Base-by-base conservation (phyloP, 345 rosid species). In the Nephelium lappaceum region DNA sequence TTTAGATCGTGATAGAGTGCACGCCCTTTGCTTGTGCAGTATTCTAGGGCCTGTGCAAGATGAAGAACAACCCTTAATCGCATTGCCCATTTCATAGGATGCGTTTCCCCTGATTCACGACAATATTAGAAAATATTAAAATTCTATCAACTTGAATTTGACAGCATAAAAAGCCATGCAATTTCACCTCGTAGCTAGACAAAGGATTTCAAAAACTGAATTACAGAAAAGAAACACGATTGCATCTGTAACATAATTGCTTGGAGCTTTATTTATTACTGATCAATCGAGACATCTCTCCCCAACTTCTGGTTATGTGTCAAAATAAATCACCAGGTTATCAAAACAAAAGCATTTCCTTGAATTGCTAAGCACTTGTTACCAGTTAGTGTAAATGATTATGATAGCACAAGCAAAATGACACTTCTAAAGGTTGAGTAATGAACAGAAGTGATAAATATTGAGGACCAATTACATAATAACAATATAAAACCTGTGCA, bases 81-180 rank as follows among this genome's bases (percentile, higher is more conserved):
- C 98, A 95, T 95, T 1, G 93, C 94, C 99, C 98, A 95, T 85
- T 92, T 92, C 97, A 95, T 93, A 36, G 99, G 98, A 72, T 92
- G 93, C 67, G 90, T 64, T 77, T 95, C 99, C 98, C 99, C 98
- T 93, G 84, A 81, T 80, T 80, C 84, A 83, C 72, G 75, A 55
- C 12, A 69, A 5, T 75, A 51, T 51, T 64, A 51, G 24, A 45
- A 64, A 4, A 62, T 39, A 63, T 63, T 36, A 31, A 11, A 16
- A 0, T 49, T 57, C 27, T 27, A 69, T 23, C 21, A 73, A 38
- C 16, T 73, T 57, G 9, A 39, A 38, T 15, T 19, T 43, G 18
- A n/a, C 68, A 11, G 39, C n/a, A 61, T 21, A 61, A 23, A 43
- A 27, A 63, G 16, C 27, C 47, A 65, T 0, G 16, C 42, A 24